phyloP scores from a whole-genome alignment of 805 yeast genomes.

The Lachancea thermotolerans region DNA sequence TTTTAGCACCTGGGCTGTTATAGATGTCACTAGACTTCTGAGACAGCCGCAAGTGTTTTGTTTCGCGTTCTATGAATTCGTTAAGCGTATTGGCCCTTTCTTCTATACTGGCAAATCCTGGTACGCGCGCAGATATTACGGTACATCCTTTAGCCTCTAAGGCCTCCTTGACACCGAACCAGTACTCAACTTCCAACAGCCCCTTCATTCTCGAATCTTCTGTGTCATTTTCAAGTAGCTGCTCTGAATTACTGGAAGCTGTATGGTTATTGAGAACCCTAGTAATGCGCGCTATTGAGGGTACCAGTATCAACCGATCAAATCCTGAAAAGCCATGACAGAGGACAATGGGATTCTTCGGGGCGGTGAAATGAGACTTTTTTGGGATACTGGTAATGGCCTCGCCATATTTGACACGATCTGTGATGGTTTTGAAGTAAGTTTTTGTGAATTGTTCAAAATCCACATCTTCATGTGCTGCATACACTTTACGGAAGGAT shows the following conservation, averaged over 20 bases:
- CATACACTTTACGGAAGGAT: no score
- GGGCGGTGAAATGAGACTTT: slow-evolving; percentile 42
- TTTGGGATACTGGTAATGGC: background rate
- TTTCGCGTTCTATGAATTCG: slow-evolving; percentile 37
- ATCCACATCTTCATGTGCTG: background rate
- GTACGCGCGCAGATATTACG: slow-evolving; percentile 69
- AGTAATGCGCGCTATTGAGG: slow-evolving; percentile 33
- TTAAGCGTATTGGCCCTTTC: slow-evolving; percentile 58
- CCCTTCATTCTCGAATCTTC: slow-evolving; percentile 23
- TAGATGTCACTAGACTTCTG: slow-evolving; percentile 19
- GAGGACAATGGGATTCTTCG: slow-evolving; percentile 66
- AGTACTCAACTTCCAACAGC: slow-evolving; percentile 52
- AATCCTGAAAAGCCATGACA: slow-evolving; percentile 89
- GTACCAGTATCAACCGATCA: slow-evolving; percentile 45
- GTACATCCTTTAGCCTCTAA: slow-evolving; percentile 56
- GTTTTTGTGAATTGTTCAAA: background rate
- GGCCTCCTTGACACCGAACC: slow-evolving; percentile 71
- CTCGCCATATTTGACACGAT: background rate
- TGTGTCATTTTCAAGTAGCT: slow-evolving; percentile 14
- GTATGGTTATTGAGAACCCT: slow-evolving; percentile 18
- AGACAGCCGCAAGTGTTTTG: slow-evolving; percentile 16
- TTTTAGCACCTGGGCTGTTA: slow-evolving; percentile 9
- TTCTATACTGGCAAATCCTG: slow-evolving; percentile 72
- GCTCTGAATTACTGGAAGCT: slow-evolving; percentile 14
- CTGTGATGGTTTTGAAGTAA: background rate